Evolutionary conservation across 2,329 filamentous ascomycete species (phyloP).

Genomic region (Eutypella sp.): DNA sequence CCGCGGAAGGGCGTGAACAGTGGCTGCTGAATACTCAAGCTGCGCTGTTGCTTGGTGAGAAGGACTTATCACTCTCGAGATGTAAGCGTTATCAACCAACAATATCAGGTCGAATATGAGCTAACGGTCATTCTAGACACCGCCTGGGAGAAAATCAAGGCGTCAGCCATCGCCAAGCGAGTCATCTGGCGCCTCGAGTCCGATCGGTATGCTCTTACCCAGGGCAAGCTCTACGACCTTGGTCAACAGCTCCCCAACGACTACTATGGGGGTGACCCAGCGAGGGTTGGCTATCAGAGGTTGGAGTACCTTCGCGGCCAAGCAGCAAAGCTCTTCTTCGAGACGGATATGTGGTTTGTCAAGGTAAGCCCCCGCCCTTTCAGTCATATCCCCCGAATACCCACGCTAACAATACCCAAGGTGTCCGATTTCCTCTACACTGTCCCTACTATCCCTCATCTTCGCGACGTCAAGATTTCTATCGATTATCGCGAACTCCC

Average conservation of each 20-base stretch:
- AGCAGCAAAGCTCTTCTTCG: slow-evolving; percentile 49
- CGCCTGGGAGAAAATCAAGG: slow-evolving; percentile 52
- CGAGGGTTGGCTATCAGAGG: slow-evolving; percentile 36
- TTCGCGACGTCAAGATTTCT: slow-evolving; percentile 49
- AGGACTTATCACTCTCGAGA: slow-evolving; percentile 54
- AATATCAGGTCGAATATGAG: neutral
- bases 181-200: slow-evolving; percentile 57
- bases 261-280: slow-evolving; percentile 46
- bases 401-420: slow-evolving; percentile 29
- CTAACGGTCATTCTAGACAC: slow-evolving; percentile 39
- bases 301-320: slow-evolving; percentile 43
- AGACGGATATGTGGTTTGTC: slow-evolving; percentile 62
- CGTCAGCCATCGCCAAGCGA: slow-evolving; percentile 49
- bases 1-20: slow-evolving; percentile 54
- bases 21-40: slow-evolving; percentile 63
- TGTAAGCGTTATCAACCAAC: slow-evolving; percentile 43
- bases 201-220: slow-evolving; percentile 50
- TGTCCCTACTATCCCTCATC: slow-evolving; percentile 53
- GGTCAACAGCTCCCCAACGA: slow-evolving; percentile 44
- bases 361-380: slow-evolving; percentile 41
- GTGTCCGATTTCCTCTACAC: slow-evolving; percentile 58
- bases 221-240: slow-evolving; percentile 45
- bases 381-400: no score
- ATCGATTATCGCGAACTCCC: slow-evolving; percentile 57
- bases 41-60: slow-evolving; percentile 59